Evolutionary conservation across 2,329 filamentous ascomycete species (phyloP), one percentile per base, ranked within the genome.

Genomic region (Ceratocystiopsis sp.): DNA sequence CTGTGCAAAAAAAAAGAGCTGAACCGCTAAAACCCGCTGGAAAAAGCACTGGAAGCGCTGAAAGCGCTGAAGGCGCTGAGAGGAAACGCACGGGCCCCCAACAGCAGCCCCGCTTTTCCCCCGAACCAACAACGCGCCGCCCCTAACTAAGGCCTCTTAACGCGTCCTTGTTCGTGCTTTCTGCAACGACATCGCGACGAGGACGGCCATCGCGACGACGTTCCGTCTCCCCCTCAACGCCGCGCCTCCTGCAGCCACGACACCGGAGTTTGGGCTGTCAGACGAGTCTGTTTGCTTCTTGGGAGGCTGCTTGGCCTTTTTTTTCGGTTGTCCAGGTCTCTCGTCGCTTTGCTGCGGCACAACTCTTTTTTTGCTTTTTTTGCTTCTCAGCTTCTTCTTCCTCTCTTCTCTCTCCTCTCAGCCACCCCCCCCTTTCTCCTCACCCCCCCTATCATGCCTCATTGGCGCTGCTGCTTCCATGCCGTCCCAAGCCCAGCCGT

Each of bases 401-500:
- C 19, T 32, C 19, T 13, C 14, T 40, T 25, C 21, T n/a, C 37
- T 18, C 15, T 35, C 14, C 15, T 36, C 35, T 33, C 17, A 37
- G 41, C 15, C 25, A 11, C 17, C 41, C 32, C 8, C 10, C 36
- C 37, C 34, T 42, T 46, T 34, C 38, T 41, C 32, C 11, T 12
- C 32, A 3, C 11, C 3, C 32, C 6, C 32, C 42, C 48, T 59
- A 61, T 55, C 51, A 61, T 61, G 59, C 57, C 52, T 56, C 56
- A 50, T 51, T 53, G 53, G 54, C 50, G 50, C 51, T 49, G 49
- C 50, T 51, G 46, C 53, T 56, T 55, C 51, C 53, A 61, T 61
- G 59, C 56, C 57, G 55, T 53, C 54, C 49, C 50, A 55, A 55
- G 54, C 57, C 54, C 55, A 53, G 55, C 56, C 55, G 53, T 55